Base-by-base conservation (phyloP, 345 rosid genomes). In the Citrus inodora region DNA sequence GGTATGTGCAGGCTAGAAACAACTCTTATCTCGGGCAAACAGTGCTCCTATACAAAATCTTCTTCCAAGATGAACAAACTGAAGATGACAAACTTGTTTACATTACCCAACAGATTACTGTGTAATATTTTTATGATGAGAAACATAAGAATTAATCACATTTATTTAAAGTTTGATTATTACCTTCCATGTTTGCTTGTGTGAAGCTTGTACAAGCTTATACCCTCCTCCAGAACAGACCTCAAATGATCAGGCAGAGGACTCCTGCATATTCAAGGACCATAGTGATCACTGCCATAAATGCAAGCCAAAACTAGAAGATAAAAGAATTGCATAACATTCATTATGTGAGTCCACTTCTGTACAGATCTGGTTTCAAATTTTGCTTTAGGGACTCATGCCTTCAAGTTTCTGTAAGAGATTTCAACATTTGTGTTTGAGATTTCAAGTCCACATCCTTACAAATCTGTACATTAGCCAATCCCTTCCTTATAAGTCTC, bases 191-290 rank as follows among this genome's bases (percentile, higher is more conserved):
- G 95, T 83, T 87, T 88, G 60, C 55, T 77, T 1, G 86, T 81
- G 78, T 96, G 99, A 79, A 96, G 92, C 68, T 83, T 82, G 91
- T 91, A 94, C 67, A 96, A 82, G 79, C 80, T 87, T 73, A 92
- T 87, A 69, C 99, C 99, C 88, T 96, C 97, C 81, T 92, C 97
- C 84, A 96, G 66, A 80, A 90, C 76, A 42, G 81, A 87, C 74
- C 83, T 88, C 77, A 94, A 90, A 74, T 90, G 75, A 83, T 82
- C 92, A 77, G 98, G 97, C 81, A 94, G 74, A 79, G 97, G 91
- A 73, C 77, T 84, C 93, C 98, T 94, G 87, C 77, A 85, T 28
- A 79, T 73, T 63, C 73, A 55, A 73, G 70, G 56, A 63, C 16
- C 27, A 51, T 33, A 48, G 75, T 13, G 10, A 60, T 61, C 42